Base-by-base conservation (phyloP, 768 basidiomycete genomes). In the Arthromyces matolae region DNA sequence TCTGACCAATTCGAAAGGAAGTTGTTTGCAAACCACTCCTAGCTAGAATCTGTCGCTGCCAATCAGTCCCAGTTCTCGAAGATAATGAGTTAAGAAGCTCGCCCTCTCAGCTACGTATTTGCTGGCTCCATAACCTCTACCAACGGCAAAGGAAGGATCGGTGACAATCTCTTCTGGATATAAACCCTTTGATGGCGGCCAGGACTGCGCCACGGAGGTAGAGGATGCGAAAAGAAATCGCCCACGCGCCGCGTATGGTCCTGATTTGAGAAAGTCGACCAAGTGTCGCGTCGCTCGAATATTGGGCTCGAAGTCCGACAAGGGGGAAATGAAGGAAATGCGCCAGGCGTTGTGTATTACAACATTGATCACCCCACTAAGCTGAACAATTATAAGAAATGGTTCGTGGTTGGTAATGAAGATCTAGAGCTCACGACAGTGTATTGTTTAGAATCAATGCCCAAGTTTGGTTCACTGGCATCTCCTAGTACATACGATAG, bases 241-340 rank as follows among this genome's bases (percentile, higher is more conserved):
- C 31, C 53, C 35, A 16, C 38, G 52, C 10, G 47, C 27, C 0
- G 29, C 42, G 12, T 45, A 49, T 0, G 59, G 40, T 1, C 57
- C 59, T 9, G 54, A 42, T 9, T 43, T 50, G 28, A 60, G 55
- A 12, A 66, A 54, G 47, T 67, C 62, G n/a, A 70, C 43, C 18
- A 70, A 53, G 35, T 61, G 57, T n/a, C 64, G 42, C 2, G 59
- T 62, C 7, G 64, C 65, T 1, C 56, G 61, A 27, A 75, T 49
- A 25, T 64, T 60, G 0, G 66, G 51, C 37, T 72, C 70, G 46
- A 68, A 73, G 1, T 69, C 70, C 1, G 52, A 23, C 1, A 73
- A 58, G 0, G 66, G 57, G 5, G 64, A 52, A 35, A 72, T 72
- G 59, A 74, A 73, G 45, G 74, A 66, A 3, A 75, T 55, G 8